Evolutionary conservation across 805 yeast species (phyloP).

Genomic region (Candida caryicola): DNA sequence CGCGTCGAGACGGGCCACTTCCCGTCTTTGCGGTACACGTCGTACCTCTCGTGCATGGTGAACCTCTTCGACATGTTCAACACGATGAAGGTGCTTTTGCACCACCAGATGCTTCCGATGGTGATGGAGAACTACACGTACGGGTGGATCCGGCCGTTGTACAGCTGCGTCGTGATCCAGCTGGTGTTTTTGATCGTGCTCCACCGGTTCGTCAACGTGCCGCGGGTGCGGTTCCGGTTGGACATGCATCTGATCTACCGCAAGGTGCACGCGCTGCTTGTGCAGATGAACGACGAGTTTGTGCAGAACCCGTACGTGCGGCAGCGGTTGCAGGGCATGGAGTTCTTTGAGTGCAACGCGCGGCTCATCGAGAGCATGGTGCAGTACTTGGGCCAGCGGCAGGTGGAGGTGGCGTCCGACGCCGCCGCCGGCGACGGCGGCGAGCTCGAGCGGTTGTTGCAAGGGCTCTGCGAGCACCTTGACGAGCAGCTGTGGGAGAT

Average conservation of each 20-base stretch:
- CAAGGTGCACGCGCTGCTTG: neutral
- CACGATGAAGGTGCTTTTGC: constrained; percentile 15
- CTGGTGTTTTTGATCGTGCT: constrained; percentile 20
- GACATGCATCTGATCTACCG: neutral
- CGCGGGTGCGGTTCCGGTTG: neutral
- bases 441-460: neutral
- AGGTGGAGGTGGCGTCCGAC: neutral
- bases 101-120: constrained; percentile 7
- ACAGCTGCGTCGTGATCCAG: constrained; percentile 18
- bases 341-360: constrained; percentile 1
- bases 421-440: neutral
- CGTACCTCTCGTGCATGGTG: constrained; percentile 25
- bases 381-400: neutral
- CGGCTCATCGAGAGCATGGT: neutral
- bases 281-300: neutral
- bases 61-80: constrained; percentile 23
- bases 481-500: constrained; percentile 10
- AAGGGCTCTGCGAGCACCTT: neutral
- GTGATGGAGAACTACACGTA: constrained; percentile 11
- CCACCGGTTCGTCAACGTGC: constrained; percentile 9
- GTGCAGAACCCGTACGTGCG: neutral
- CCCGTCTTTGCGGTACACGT: constrained; percentile 25
- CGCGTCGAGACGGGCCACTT: constrained; percentile 26
- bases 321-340: neutral
- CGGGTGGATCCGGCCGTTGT: constrained; percentile 14